Evolutionary conservation across 371 early-diverging fungal genomes (phyloP), one percentile per base, ranked within the genome.

Genomic region (Haplosporangium sp.): DNA sequence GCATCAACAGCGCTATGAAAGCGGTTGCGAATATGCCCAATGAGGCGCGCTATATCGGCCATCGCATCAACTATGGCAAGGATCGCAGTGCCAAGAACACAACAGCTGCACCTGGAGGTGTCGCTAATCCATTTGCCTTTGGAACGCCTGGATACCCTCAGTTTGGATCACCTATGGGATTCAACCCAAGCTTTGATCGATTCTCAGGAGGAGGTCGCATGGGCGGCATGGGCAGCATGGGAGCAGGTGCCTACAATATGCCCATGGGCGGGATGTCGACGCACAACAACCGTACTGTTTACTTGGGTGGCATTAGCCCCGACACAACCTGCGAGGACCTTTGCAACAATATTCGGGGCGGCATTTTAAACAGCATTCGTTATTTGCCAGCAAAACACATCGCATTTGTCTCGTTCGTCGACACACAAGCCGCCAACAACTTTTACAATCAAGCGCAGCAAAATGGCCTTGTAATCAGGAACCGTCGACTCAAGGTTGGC

Each of bases 311-410:
- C 40, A 86, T 96, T 42, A 87, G 86, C 55, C 90, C 90, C 0
- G 93, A 93, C 50, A 87, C 90, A 1, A 90, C 91, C 0, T 83
- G 87, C 40, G 92, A 93, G 80, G 94, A 95, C 56, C 84, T 96
- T 36, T 94, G 94, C 77, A 94, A 95, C 83, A 89, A 86, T 1
- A 87, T 96, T 61, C 93, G 96, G 21, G 95, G 95, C 29, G 95
- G 96, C 6, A 87, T 92, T 45, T 79, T 96, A 20, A 87, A 91
- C 62, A 89, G 89, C 45, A 88, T 95, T 63, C 86, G 89, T 18
- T 91, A 87, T 70, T 67, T 93, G 62, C 86, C 87, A 12, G 91
- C 91, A n/a, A 94, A 93, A 72, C 90, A 90, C 71, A 90, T 89
- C 68, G 94, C 94, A 0, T 95, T 96, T 81, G 89, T 93, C 38